A percentile compares a stretch with the other conserved stretches of the same genome.
Conservation (phyloP, 2,329 filamentous ascomycete genomes). For the Aureobasidium subglaciale region DNA sequence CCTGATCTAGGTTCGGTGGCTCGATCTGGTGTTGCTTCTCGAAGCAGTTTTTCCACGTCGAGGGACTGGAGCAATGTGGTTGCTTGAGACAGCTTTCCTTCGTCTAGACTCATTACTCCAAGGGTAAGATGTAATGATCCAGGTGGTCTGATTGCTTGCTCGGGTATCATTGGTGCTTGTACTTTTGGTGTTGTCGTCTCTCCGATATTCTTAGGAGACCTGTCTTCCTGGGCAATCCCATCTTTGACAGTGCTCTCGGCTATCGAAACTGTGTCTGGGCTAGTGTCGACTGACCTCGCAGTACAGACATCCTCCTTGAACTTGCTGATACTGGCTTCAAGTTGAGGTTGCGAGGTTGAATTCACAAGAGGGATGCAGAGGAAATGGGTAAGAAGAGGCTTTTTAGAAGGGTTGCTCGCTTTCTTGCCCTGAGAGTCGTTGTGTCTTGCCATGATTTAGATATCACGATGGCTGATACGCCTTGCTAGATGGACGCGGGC, state of each 20-base stretch:
- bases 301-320: conserved; percentile 14
- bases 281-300: neutral
- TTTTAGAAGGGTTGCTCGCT: conserved; percentile 26
- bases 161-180: conserved; percentile 45
- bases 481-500: neutral
- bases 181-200: neutral
- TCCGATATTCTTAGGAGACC: neutral
- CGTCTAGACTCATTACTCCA: conserved; percentile 70
- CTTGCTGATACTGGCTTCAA: conserved; percentile 38
- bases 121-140: conserved; percentile 81
- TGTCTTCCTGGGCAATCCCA: neutral
- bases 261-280: neutral
- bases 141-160: conserved; percentile 63
- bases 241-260: neutral
- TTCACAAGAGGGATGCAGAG: conserved; percentile 68
- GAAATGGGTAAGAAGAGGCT: conserved; percentile 61
- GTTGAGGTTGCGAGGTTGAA: conserved; percentile 52
- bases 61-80: conserved; percentile 29
- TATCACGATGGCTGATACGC: neutral
- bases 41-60: conserved; percentile 22
- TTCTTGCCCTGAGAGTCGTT: neutral
- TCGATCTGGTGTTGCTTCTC: neutral
- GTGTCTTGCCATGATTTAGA: neutral
- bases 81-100: conserved; percentile 44
- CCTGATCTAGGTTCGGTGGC: too few relatives aligned